phyloP scores from a whole-genome alignment of 768 basidiomycete genomes.

The Termitomyces sp. region DNA sequence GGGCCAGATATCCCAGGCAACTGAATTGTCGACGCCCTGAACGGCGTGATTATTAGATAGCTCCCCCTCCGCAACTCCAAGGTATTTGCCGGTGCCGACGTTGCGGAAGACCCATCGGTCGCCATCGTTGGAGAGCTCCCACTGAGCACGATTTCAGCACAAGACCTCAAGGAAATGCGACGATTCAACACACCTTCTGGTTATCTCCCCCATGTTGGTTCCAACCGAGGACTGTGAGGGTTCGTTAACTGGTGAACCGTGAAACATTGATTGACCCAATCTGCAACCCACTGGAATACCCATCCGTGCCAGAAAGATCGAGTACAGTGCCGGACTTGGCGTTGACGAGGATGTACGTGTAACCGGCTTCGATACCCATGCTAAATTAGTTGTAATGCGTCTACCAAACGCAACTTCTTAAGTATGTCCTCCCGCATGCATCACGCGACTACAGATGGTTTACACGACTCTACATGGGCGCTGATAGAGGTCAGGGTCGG shows the following conservation, averaged over 20 bases:
- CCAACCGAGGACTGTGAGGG: conserved; percentile 38
- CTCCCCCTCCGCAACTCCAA: conserved; percentile 9
- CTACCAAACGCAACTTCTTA: not conserved
- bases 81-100: conserved; percentile 14
- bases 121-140: conserved; percentile 10
- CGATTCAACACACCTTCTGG: conserved; percentile 30
- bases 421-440: not conserved
- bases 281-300: conserved; percentile 26
- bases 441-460: not conserved
- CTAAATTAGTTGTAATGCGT: not conserved
- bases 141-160: conserved; percentile 9
- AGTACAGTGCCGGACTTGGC: conserved; percentile 36
- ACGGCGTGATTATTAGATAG: conserved; percentile 8
- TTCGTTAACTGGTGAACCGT: not conserved
- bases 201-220: conserved; percentile 35
- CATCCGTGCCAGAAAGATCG: conserved; percentile 47
- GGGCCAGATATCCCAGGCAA: conserved; percentile 20
- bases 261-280: not conserved
- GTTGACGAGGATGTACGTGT: conserved; percentile 18
- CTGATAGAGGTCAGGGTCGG: not conserved
- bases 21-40: conserved; percentile 9
- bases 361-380: conserved; percentile 16
- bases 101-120: conserved; percentile 20
- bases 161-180: not conserved
- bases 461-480: too few species aligned